Evolutionary conservation across 495 filamentous ascomycete genomes (phyloP).

Genomic region (Penicillium goetzii): DNA sequence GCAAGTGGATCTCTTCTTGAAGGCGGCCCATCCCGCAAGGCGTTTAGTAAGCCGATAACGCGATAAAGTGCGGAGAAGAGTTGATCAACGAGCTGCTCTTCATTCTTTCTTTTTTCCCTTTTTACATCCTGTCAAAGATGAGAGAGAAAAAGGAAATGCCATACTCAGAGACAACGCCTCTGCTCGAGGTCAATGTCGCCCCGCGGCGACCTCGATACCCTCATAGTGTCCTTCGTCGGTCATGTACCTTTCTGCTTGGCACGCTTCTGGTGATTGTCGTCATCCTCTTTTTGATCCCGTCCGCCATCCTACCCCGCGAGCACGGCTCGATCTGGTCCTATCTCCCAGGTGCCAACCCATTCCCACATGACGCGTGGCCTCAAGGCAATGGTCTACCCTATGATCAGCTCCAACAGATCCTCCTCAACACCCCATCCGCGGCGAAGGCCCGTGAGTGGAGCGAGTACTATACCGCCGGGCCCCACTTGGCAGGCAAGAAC

Average conservation of each 20-base stretch:
- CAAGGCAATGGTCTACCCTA: slow-evolving; percentile 59
- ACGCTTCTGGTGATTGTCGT: slow-evolving; percentile 59
- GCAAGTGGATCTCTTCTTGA: background rate
- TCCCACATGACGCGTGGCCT: slow-evolving; percentile 45
- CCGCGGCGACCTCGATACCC: slow-evolving; percentile 64
- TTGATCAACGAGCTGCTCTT: slow-evolving; percentile 5
- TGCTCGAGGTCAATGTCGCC: slow-evolving; percentile 43
- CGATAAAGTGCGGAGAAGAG: slow-evolving; percentile 30
- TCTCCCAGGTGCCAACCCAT: slow-evolving; percentile 46
- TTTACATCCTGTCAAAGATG: slow-evolving; percentile 33
- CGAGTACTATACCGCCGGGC: slow-evolving; percentile 84
- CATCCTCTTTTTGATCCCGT: slow-evolving; percentile 63
- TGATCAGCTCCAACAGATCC: slow-evolving; percentile 68
- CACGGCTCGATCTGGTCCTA: slow-evolving; percentile 48
- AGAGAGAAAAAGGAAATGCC: slow-evolving; percentile 47
- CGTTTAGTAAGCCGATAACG: slow-evolving; percentile 32
- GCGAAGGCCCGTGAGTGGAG: slow-evolving; percentile 79
- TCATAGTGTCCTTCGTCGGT: slow-evolving; percentile 68
- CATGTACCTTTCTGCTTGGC: slow-evolving; percentile 68
- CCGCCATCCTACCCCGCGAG: slow-evolving; percentile 36
- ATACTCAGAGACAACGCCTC: slow-evolving; percentile 46
- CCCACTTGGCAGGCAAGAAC: slow-evolving; percentile 90
- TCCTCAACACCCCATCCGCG: slow-evolving; percentile 71
- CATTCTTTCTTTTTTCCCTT: slow-evolving; percentile 14
- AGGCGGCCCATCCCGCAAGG: slow-evolving; percentile 5